Base-by-base conservation (phyloP, 177 flowering plant genomes). In the Vitis hybrid region DNA sequence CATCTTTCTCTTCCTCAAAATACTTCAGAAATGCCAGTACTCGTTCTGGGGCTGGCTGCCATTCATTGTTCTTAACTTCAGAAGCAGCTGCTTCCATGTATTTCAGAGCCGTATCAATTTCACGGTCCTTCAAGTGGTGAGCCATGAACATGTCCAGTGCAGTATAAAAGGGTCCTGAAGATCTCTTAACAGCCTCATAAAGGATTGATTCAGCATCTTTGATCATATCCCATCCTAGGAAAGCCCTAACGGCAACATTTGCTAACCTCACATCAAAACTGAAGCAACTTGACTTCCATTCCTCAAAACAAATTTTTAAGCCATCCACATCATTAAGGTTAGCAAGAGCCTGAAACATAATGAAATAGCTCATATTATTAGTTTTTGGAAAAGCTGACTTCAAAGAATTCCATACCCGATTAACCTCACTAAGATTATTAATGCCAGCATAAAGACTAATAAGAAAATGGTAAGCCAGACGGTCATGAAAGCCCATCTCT, bases 391-490 rank as follows among this genome's bases (percentile, higher is more conserved):
- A 66, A 15, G 69, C 68, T 8, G 73, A 62, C 67, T 79, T 91
- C 20, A 87, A 71, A 29, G 70, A 15, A 9, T 74, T 64, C 90
- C 92, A 90, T 2, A 83, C 74, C 11, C 89, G 78, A 45, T 81
- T 70, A 6, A 89, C 90, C 75, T 82, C 85, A 1, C 31, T 56
- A 15, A 74, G 71, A 77, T 89, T 82, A 20, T 77, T 70, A 39
- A 58, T 78, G 4, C 78, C n/a, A 10, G 92, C 85, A 78, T 89
- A 86, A 68, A 89, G 61, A 66, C 78, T 85, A 13, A 91, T 79
- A 9, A 89, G 64, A 73, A 66, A 86, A 81, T 82, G 90, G 75
- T 79, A 89, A 34, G 86, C 79, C 18, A 45, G 63, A 16, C 83
- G 91, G n/a, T 82, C 63, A 2, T n/a, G 58, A 16, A 68, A 69